Conservation (phyloP, 2,329 filamentous ascomycete genomes). For the Fusarium sambucinum region DNA sequence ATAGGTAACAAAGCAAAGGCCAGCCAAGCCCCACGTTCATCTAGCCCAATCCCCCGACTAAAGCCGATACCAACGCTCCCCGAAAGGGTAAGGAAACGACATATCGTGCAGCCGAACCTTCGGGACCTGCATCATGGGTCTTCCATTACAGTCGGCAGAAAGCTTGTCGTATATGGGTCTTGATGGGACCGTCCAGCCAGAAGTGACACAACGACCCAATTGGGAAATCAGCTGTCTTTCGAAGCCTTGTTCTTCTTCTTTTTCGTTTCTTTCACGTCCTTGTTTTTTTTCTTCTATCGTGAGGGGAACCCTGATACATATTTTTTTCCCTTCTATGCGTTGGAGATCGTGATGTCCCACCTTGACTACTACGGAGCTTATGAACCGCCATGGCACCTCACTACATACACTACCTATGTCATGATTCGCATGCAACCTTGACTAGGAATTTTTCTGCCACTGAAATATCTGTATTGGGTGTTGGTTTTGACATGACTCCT, state of each 20-base stretch:
- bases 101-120: slow-evolving; percentile 49
- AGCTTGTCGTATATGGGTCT: slow-evolving; percentile 41
- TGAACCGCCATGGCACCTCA: slow-evolving; percentile 14
- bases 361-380: slow-evolving; percentile 16
- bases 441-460: not conserved
- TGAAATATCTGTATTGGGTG: not conserved
- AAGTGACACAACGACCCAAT: slow-evolving; percentile 45
- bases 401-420: not conserved
- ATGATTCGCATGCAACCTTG: slow-evolving; percentile 12
- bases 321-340: slow-evolving; percentile 6
- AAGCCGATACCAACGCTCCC: slow-evolving; percentile 41
- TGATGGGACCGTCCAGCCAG: slow-evolving; percentile 38
- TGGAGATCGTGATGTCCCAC: slow-evolving; percentile 24
- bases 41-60: slow-evolving; percentile 37
- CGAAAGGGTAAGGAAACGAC: slow-evolving; percentile 51
- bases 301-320: slow-evolving; percentile 25
- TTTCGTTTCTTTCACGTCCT: slow-evolving; percentile 8
- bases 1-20: not conserved
- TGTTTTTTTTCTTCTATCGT: slow-evolving; percentile 10
- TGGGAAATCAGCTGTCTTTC: slow-evolving; percentile 46
- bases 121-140: slow-evolving; percentile 45
- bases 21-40: slow-evolving; percentile 29
- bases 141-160: slow-evolving; percentile 39
- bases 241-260: slow-evolving; percentile 24
- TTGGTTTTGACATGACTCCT: slow-evolving; percentile 4